Evolutionary conservation across 2,329 filamentous ascomycete species (phyloP).

Genomic region (Knoxdaviesia capensis): DNA sequence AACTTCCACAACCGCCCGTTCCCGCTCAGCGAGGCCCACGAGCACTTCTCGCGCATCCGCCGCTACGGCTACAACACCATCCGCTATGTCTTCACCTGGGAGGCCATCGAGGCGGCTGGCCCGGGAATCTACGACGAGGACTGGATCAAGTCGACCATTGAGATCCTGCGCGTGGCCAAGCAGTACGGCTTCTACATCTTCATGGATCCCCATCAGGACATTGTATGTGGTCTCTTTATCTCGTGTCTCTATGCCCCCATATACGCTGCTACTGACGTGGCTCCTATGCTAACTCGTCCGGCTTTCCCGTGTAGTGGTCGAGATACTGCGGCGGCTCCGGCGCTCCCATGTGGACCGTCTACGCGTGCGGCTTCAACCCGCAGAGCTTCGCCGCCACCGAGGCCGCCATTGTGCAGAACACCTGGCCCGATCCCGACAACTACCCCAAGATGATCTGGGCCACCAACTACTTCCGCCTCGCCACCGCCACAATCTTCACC

Average conservation of each 20-base stretch:
- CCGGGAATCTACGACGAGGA: conserved; percentile 86
- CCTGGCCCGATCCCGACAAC: conserved; percentile 60
- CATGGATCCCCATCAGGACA: conserved; percentile 98
- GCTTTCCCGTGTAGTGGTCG: conserved; percentile 46
- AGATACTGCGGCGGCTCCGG: conserved; percentile 86
- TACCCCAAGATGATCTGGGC: conserved; percentile 99
- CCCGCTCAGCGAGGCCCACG: conserved; percentile 57
- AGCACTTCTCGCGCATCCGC: conserved; percentile 69
- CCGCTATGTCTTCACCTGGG: conserved; percentile 95
- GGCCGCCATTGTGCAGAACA: conserved; percentile 88
- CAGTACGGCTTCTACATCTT: conserved; percentile 89
- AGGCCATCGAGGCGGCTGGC: conserved; percentile 85
- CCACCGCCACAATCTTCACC: conserved; percentile 79
- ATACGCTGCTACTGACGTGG: not conserved
- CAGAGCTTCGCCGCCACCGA: conserved; percentile 69
- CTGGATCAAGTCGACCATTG: conserved; percentile 81
- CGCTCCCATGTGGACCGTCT: conserved; percentile 93
- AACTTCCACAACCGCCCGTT: conserved; percentile 82
- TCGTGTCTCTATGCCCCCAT: not conserved
- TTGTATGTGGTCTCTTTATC: conserved; percentile 32
- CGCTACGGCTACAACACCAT: conserved; percentile 93
- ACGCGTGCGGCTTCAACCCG: conserved; percentile 82
- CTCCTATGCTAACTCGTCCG: not conserved
- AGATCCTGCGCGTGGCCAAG: conserved; percentile 65
- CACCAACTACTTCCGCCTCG: conserved; percentile 83